Base-by-base conservation (phyloP, 768 basidiomycete species). In the Candolleomyces eurysporus region DNA sequence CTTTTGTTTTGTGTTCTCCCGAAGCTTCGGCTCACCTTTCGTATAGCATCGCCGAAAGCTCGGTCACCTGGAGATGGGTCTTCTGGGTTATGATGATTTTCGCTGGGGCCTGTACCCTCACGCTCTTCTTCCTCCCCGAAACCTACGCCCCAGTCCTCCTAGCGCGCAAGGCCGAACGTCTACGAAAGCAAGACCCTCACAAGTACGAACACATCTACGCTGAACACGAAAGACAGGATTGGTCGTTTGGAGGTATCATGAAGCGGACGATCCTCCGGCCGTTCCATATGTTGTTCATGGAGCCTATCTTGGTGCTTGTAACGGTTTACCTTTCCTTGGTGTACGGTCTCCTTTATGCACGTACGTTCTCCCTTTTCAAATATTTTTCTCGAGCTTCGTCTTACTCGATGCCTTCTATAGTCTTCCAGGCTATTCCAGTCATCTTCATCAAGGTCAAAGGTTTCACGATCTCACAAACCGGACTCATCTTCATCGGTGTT, bases 61-160 rank as follows among this genome's bases (percentile, higher is more conserved):
- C 66, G n/a, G 70, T 80, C 10, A 79, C 77, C 4, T 91, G 88
- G 87, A 67, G 85, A 65, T 88, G 84, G 84, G 77, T 88, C 1
- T 89, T 85, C 74, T 89, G 87, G 84, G 78, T 88, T 58, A 84
- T 84, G 82, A 82, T 87, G 78, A 82, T 87, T 16, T 84, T 87
- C 62, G 82, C 85, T 0, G 83, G 80, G 0, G 66, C 69, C 7
- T 85, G 85, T 67, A 82, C 81, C 3, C 62, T 84, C 53, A 72
- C 77, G 39, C 58, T 82, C 21, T 57, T 84, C 31, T 68, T 81
- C 61, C 73, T 89, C 0, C 87, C 87, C 0, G 89, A 91, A 72
- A 90, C 89, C 10, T 90, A 85, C 64, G 84, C 82, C 0, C 88
- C 89, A 0, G 76, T 87, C 10, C 69, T 90, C 9, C 77, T 91